These are phyloP conservation scores for Cladosporium cucumerinum DNA, from an alignment of 2,329 filamentous ascomycete species.

Conservation along the genomic window DNA sequence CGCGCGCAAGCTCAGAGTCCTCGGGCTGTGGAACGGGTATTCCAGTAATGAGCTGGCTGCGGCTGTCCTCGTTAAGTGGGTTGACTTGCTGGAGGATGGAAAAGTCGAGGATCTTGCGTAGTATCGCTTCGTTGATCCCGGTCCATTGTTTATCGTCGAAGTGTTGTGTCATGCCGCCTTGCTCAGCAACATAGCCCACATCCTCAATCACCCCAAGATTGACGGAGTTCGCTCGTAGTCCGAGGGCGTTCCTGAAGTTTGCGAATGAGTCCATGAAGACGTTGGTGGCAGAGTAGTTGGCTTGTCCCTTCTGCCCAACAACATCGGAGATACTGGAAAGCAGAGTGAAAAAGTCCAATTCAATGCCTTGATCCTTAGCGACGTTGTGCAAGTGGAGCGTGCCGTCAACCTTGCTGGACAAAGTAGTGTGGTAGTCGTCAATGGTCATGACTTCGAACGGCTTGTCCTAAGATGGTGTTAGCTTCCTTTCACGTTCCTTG, in stretches of 20 bases:
- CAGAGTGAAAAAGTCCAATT: conserved; percentile 34
- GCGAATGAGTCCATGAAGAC: conserved; percentile 29
- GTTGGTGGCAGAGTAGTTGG: conserved; percentile 26
- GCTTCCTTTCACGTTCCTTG: not conserved
- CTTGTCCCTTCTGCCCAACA: conserved; percentile 25
- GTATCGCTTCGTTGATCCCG: not conserved
- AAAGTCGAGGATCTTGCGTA: not conserved
- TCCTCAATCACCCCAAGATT: conserved; percentile 26
- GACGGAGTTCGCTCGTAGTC: conserved; percentile 27
- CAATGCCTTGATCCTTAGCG: not conserved
- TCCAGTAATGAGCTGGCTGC: not conserved
- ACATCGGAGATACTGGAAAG: conserved; percentile 26
- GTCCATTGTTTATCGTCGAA: not conserved
- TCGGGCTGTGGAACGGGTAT: not conserved
- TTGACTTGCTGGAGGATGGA: not conserved
- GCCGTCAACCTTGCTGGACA: conserved; percentile 28
- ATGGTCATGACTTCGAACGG: not conserved
- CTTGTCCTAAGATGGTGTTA: not conserved
- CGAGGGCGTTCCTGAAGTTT: conserved; percentile 25
- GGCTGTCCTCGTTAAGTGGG: not conserved
- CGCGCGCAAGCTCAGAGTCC: not conserved
- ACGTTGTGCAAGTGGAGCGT: conserved; percentile 26
- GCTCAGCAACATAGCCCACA: conserved; percentile 4
- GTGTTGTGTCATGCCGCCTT: not conserved
- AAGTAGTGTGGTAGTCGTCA: not conserved